These are phyloP conservation scores for Akanthomyces lecanii DNA, from an alignment of 2,329 filamentous ascomycete species.

Conservation along the genomic window DNA sequence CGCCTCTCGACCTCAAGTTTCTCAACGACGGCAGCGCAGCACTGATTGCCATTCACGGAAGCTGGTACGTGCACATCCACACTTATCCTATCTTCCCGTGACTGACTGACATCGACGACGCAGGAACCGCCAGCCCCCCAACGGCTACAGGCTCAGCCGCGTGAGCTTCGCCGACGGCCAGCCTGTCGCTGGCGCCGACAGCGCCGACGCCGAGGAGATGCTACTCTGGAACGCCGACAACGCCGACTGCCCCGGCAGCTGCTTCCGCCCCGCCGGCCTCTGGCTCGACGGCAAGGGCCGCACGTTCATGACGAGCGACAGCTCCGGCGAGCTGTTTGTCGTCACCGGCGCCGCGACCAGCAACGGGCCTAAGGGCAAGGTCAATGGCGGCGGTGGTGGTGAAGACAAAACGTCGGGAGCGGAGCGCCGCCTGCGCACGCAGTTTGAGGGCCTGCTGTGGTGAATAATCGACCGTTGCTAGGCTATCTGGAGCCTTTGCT, in stretches of 20 bases:
- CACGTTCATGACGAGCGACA: slow-evolving; percentile 51
- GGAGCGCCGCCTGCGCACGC: not conserved
- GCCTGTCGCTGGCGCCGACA: slow-evolving; percentile 31
- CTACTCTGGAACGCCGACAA: slow-evolving; percentile 48
- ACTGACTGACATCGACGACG: not conserved
- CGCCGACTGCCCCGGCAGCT: slow-evolving; percentile 41
- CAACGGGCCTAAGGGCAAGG: not conserved
- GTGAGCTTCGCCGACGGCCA: slow-evolving; percentile 34
- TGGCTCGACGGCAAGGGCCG: slow-evolving; percentile 35
- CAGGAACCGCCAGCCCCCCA: slow-evolving; percentile 31
- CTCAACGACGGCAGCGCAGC: slow-evolving; percentile 49
- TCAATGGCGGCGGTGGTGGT: not conserved
- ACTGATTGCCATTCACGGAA: slow-evolving; percentile 61
- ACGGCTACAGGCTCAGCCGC: slow-evolving; percentile 37
- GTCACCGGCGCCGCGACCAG: slow-evolving; percentile 23
- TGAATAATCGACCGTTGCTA: not conserved
- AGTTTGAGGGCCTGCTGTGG: slow-evolving; percentile 6
- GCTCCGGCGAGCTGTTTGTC: slow-evolving; percentile 53
- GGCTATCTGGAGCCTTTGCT: too few species aligned
- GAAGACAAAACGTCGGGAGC: slow-evolving; percentile 4
- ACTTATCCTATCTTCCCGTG: too few species aligned
- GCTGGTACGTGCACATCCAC: slow-evolving; percentile 37
- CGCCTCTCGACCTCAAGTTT: slow-evolving; percentile 63
- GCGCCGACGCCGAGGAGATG: slow-evolving; percentile 39
- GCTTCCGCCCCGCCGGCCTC: slow-evolving; percentile 52